Base-by-base conservation (phyloP, 2,329 filamentous ascomycete species). In the Cladobotryum protrusum region DNA sequence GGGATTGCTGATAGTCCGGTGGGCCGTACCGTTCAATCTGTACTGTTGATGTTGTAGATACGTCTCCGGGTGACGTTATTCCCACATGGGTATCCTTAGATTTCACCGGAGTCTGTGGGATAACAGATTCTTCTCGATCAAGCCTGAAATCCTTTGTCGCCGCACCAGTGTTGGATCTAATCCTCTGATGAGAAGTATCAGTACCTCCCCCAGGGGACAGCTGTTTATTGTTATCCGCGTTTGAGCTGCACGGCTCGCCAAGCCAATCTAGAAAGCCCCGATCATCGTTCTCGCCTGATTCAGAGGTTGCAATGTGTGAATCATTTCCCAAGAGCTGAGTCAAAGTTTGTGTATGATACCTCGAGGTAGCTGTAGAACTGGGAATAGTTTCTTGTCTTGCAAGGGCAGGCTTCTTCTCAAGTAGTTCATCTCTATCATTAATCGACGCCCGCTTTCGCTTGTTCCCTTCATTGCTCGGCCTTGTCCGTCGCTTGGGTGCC, bases 61-160 rank as follows among this genome's bases (percentile, higher is more conserved):
- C 48, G 52, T 53, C 57, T 45, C 53, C 70, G 0, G 75, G 76
- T 1, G 72, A 74, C 2, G 73, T 73, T 6, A 76, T 70, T 17
- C 17, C 35, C 7, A 37, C 7, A 6, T 17, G 14, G 35, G 35
- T 12, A 17, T n/a, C 14, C 35, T 42, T n/a, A 13, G 39, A 15
- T 18, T 42, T 18, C 13, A 19, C 39, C 15, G 43, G 43, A 14
- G 53, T 75, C 72, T 74, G 68, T 1, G 72, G 72, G 5, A 71
- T 60, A n/a, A 68, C 52, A 1, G 68, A 67, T 18, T 61, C 60
- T 35, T 69, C 61, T 2, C 65, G 63, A 6, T 54, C 55, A 37
- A 12, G 19, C 19, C 12, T 3, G 8, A 6, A 12, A 13, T 8
- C 12, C 7, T 32, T 43, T 12, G 39, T 41, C 46, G 34, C 50